Evolutionary conservation across 495 filamentous ascomycete species (phyloP).

Genomic region (Friedmanniomyces simplex): DNA sequence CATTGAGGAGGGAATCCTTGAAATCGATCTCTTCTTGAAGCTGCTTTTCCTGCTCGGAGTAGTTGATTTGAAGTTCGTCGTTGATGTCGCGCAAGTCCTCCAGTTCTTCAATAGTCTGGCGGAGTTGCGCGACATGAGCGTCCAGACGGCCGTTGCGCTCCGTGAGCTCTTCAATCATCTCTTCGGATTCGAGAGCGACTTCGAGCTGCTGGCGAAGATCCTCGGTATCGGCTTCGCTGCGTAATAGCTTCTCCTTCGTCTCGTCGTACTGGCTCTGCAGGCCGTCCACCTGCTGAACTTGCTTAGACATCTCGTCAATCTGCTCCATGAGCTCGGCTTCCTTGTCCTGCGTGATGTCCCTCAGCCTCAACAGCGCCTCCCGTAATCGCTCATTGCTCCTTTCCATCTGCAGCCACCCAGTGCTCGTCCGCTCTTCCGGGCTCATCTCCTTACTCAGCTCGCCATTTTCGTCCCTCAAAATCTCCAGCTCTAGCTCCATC

Average conservation of each 20-base stretch:
- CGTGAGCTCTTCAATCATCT: conserved; percentile 86
- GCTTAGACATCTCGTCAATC: conserved; percentile 68
- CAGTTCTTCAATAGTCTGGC: conserved; percentile 69
- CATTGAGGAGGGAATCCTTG: conserved; percentile 63
- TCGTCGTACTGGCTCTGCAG: conserved; percentile 62
- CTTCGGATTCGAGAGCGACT: conserved; percentile 72
- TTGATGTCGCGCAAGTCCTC: conserved; percentile 81
- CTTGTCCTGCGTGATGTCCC: conserved; percentile 77
- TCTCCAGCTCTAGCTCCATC: conserved; percentile 74
- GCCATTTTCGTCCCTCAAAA: conserved; percentile 76
- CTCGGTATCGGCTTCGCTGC: conserved; percentile 66
- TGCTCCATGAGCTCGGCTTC: conserved; percentile 69
- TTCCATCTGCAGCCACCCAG: conserved; percentile 87
- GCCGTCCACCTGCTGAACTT: conserved; percentile 58
- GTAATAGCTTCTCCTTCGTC: conserved; percentile 58
- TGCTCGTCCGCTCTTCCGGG: conserved; percentile 73
- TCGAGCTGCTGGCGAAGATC: conserved; percentile 88
- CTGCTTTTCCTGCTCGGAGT: conserved; percentile 84
- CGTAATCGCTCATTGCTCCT: conserved; percentile 77
- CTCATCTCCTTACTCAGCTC: conserved; percentile 75
- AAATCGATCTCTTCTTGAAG: conserved; percentile 87
- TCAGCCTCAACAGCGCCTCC: conserved; percentile 70
- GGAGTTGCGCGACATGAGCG: conserved; percentile 74
- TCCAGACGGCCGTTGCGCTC: conserved; percentile 72
- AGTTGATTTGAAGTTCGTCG: conserved; percentile 88